Conservation (phyloP, 2,329 filamentous ascomycete species). For the Monosporascus sp. region DNA sequence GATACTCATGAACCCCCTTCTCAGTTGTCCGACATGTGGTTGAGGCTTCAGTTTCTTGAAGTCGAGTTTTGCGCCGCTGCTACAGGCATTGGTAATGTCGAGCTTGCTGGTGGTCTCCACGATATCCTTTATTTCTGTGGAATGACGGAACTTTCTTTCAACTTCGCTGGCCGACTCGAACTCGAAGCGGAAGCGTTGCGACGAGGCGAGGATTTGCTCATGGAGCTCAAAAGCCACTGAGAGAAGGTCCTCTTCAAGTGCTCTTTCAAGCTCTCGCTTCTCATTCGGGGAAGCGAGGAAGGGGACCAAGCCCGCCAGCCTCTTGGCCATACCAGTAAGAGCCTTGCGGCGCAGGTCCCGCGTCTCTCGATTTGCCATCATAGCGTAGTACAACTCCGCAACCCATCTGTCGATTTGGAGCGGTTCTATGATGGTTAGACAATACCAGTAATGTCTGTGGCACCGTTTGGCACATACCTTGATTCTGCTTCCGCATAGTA, state of each 20-base stretch:
- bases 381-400: background rate
- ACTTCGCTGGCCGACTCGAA: background rate
- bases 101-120: background rate
- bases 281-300: background rate
- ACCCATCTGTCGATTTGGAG: background rate
- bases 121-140: background rate
- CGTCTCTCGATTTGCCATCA: background rate
- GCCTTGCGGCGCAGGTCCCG: background rate
- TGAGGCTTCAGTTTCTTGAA: background rate
- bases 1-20: background rate
- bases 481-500: background rate
- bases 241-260: background rate
- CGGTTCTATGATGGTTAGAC: background rate
- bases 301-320: background rate
- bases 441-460: background rate
- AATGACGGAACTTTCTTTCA: background rate
- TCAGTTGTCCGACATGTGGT: background rate
- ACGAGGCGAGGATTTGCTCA: background rate
- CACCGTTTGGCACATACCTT: background rate
- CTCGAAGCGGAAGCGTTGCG: background rate
- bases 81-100: background rate
- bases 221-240: background rate
- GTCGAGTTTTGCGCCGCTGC: background rate
- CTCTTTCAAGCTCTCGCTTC: background rate
- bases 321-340: background rate